Evolutionary conservation across 2,329 filamentous ascomycete genomes (phyloP).

Genomic region (Thelonectria olida): DNA sequence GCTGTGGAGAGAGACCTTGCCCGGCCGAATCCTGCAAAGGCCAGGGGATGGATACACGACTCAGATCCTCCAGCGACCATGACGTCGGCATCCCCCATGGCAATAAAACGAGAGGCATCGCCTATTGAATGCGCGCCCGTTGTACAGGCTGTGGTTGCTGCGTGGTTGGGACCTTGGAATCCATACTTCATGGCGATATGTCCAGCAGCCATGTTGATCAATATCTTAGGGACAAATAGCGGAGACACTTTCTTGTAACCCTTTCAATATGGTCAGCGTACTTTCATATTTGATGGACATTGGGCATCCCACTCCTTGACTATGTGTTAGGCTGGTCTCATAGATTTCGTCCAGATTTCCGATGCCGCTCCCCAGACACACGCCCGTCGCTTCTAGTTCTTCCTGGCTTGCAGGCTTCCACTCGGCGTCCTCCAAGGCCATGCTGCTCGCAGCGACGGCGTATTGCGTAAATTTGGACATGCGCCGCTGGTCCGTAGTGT

Average conservation of each 20-base stretch:
- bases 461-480: conserved; percentile 96
- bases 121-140: conserved; percentile 95
- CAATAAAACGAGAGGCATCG: conserved; percentile 91
- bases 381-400: conserved; percentile 81
- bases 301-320: conserved; percentile 69
- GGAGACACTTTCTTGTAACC: conserved; percentile 95
- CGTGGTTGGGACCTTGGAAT: conserved; percentile 90
- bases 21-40: conserved; percentile 89
- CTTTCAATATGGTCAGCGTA: conserved; percentile 52
- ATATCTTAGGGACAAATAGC: conserved; percentile 88
- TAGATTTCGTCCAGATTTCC: conserved; percentile 94
- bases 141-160: conserved; percentile 93
- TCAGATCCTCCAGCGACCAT: conserved; percentile 97
- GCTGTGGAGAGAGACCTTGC: conserved; percentile 85
- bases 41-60: conserved; percentile 93
- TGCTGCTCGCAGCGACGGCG: conserved; percentile 84
- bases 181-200: conserved; percentile 94
- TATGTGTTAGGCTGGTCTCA: conserved; percentile 79
- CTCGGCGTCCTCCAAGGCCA: conserved; percentile 84
- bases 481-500: conserved; percentile 68
- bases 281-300: not conserved
- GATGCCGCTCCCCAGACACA: conserved; percentile 94
- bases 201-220: conserved; percentile 95
- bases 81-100: conserved; percentile 89
- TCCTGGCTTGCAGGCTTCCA: conserved; percentile 72